Conservation (phyloP, 768 basidiomycete genomes). For the Filobasidium floriforme region DNA sequence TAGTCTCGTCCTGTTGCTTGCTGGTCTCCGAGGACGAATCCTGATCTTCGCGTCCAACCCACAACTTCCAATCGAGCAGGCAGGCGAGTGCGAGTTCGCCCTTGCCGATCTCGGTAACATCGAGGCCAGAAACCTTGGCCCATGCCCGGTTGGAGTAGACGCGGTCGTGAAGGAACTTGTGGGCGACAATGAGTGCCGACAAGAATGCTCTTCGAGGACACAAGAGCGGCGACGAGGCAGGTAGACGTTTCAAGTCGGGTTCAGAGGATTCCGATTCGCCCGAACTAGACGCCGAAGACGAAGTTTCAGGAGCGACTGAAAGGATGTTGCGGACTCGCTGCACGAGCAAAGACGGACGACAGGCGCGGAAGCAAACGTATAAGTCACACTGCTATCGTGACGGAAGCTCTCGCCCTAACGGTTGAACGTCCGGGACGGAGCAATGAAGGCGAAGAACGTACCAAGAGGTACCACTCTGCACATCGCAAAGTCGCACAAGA, state of each 20-base stretch:
- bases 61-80: conserved; percentile 81
- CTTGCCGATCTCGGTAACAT: conserved; percentile 72
- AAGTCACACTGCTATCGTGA: neutral
- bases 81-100: conserved; percentile 83
- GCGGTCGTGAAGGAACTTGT: conserved; percentile 87
- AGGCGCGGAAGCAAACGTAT: neutral
- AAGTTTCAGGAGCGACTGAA: neutral
- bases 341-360: neutral
- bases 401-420: neutral
- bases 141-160: conserved; percentile 90
- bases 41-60: conserved; percentile 57
- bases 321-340: conserved; percentile 11
- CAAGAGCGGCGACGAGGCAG: conserved; percentile 48
- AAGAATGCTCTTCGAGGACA: conserved; percentile 85
- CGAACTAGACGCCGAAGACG: conserved; percentile 1
- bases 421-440: neutral
- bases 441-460: conserved; percentile 8
- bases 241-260: conserved; percentile 8
- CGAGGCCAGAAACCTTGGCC: conserved; percentile 85
- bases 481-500: conserved; percentile 22
- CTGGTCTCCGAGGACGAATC: neutral
- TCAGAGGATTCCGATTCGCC: neutral
- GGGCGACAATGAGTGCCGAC: conserved; percentile 76
- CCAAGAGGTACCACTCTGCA: conserved; percentile 23
- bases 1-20: conserved; percentile 12